phyloP scores from a whole-genome alignment of 2,329 filamentous ascomycete genomes.

The Venturia asperata region DNA sequence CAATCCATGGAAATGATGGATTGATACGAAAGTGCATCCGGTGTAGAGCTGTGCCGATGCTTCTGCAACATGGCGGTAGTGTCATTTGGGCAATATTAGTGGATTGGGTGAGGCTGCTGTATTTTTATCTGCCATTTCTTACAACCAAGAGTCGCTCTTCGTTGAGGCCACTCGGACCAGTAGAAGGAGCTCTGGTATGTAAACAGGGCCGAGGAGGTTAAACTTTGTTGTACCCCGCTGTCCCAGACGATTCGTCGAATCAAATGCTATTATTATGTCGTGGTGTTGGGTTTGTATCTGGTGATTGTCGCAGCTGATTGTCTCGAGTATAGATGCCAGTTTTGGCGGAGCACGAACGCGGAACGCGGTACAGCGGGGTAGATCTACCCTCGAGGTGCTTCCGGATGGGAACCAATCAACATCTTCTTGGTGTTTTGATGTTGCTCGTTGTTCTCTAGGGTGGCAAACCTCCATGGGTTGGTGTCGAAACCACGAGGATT shows the following conservation, averaged over 20 bases:
- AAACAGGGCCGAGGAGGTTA: background rate
- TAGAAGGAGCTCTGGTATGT: background rate
- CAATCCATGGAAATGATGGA: background rate
- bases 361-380: constrained; percentile 1
- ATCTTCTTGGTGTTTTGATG: background rate
- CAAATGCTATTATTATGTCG: background rate
- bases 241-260: background rate
- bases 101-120: background rate
- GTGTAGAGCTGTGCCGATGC: background rate
- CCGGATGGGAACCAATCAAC: constrained; percentile 2
- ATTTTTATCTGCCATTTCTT: background rate
- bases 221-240: background rate
- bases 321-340: background rate
- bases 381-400: background rate
- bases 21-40: background rate
- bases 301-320: constrained; percentile 6
- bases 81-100: background rate
- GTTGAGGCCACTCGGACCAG: background rate
- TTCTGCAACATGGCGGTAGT: constrained; percentile 1
- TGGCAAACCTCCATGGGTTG: background rate
- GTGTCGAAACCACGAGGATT: background rate
- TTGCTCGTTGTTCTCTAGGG: background rate
- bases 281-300: background rate
- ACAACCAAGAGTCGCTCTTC: background rate
- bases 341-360: background rate